Percentiles rank a stretch among this genome's conserved stretches.
Conservation (phyloP, 805 yeast species). For the Wickerhamiella australiensis region DNA sequence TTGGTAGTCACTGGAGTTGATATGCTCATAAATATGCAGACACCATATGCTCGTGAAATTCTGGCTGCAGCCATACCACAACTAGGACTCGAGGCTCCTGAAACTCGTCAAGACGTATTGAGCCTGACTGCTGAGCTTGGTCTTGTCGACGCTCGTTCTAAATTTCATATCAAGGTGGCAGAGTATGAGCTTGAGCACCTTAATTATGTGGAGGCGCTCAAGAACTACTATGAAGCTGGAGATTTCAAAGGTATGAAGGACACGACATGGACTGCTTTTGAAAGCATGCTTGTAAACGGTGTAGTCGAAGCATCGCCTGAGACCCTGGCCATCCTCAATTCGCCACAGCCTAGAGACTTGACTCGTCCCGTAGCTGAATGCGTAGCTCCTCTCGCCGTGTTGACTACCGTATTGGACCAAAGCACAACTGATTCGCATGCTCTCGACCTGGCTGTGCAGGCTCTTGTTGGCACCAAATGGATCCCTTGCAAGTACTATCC, state of each 20-base stretch:
- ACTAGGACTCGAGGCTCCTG: constrained; percentile 14
- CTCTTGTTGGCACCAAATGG: neutral
- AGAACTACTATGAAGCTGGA: constrained; percentile 13
- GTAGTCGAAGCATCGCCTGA: constrained; percentile 9
- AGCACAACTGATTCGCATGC: constrained; percentile 7
- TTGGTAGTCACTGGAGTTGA: constrained; percentile 15
- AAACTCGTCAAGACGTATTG: constrained; percentile 9
- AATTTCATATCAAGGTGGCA: constrained; percentile 15
- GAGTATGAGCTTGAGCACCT: constrained; percentile 10
- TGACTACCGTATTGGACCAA: constrained; percentile 12
- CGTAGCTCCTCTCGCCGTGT: constrained; percentile 19
- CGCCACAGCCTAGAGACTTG: neutral
- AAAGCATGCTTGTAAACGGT: constrained; percentile 10
- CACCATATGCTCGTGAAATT: constrained; percentile 12
- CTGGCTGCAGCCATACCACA: constrained; percentile 16
- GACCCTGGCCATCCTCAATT: constrained; percentile 11
- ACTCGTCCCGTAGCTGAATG: constrained; percentile 13
- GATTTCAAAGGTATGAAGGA: constrained; percentile 11
- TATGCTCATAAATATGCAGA: constrained; percentile 17
- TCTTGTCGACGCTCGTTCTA: constrained; percentile 12
- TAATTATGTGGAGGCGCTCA: constrained; percentile 15
- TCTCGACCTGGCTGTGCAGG: constrained; percentile 1
- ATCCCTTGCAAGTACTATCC: constrained; percentile 17
- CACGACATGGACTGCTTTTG: constrained; percentile 16
- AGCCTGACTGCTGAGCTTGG: constrained; percentile 15